Conservation (phyloP, 2,329 filamentous ascomycete species). For the Blastomyces silverae region DNA sequence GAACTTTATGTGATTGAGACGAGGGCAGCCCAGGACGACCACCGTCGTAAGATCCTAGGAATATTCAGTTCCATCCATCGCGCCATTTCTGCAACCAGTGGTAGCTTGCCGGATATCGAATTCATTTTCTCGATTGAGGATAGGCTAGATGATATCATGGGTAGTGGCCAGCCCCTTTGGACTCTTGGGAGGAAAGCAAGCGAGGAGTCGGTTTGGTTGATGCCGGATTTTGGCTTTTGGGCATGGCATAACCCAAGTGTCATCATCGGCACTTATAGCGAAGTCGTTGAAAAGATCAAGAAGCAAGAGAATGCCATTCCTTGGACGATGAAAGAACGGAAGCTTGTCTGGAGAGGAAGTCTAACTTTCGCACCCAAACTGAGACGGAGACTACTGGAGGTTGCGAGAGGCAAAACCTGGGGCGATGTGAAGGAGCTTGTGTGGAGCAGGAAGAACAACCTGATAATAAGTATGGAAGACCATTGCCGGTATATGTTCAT, state of each 20-base stretch:
- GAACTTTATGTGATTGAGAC: constrained; percentile 31
- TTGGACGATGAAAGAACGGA: constrained; percentile 35
- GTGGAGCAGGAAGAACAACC: constrained; percentile 38
- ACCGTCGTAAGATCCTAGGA: constrained; percentile 36
- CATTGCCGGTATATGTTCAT: constrained; percentile 50
- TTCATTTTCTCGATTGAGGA: constrained; percentile 43
- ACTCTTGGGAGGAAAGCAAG: constrained; percentile 37
- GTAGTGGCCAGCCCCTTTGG: constrained; percentile 34
- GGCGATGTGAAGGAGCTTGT: constrained; percentile 42
- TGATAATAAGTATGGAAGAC: constrained; percentile 46
- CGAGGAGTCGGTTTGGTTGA: constrained; percentile 44
- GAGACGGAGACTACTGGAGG: constrained; percentile 37
- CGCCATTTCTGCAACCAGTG: constrained; percentile 40
- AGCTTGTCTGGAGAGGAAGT: constrained; percentile 47
- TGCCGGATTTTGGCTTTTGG: constrained; percentile 50
- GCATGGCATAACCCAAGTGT: constrained; percentile 40
- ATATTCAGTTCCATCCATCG: constrained; percentile 46
- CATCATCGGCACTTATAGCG: constrained; percentile 33
- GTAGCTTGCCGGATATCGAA: constrained; percentile 34
- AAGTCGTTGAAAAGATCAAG: constrained; percentile 28
- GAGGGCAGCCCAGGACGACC: constrained; percentile 32
- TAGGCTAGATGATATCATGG: constrained; percentile 39
- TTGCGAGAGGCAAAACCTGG: constrained; percentile 40
- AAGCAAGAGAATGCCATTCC: constrained; percentile 23
- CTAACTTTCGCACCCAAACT: constrained; percentile 39